These are phyloP conservation scores for Ceratobasidium sp. DNA, from an alignment of 1,284 basidiomycete species.

Conservation along the genomic window DNA sequence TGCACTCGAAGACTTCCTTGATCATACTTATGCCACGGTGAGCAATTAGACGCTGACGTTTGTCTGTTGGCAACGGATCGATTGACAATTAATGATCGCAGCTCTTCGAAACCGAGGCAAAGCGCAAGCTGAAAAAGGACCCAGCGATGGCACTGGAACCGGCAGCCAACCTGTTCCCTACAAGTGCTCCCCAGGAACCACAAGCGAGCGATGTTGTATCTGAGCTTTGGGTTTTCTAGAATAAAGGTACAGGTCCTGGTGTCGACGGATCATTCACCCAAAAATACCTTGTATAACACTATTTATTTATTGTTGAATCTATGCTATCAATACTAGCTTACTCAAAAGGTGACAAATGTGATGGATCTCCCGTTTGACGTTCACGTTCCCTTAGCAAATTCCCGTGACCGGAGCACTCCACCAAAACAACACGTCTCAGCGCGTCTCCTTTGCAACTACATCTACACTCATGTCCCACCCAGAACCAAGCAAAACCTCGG, in stretches of 20 bases:
- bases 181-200: background rate
- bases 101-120: conserved; percentile 87
- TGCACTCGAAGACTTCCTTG: conserved; percentile 93
- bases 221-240: conserved; percentile 41
- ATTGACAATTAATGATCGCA: conserved; percentile 49
- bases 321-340: background rate
- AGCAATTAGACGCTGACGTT: conserved; percentile 4
- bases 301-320: background rate
- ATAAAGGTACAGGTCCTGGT: background rate
- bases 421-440: conserved; percentile 19
- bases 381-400: conserved; percentile 17
- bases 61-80: background rate
- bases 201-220: conserved; percentile 33
- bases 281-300: background rate
- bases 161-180: conserved; percentile 39
- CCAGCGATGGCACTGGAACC: conserved; percentile 60
- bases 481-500: conserved; percentile 13
- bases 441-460: background rate
- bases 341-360: background rate
- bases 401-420: conserved; percentile 2
- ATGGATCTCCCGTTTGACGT: conserved; percentile 4
- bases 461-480: conserved; percentile 15
- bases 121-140: conserved; percentile 78
- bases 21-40: conserved; percentile 75
- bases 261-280: background rate